Evolutionary conservation across 768 basidiomycete genomes (phyloP), one percentile per base, ranked within the genome.

Genomic region (Gelatoporia subvermispora): DNA sequence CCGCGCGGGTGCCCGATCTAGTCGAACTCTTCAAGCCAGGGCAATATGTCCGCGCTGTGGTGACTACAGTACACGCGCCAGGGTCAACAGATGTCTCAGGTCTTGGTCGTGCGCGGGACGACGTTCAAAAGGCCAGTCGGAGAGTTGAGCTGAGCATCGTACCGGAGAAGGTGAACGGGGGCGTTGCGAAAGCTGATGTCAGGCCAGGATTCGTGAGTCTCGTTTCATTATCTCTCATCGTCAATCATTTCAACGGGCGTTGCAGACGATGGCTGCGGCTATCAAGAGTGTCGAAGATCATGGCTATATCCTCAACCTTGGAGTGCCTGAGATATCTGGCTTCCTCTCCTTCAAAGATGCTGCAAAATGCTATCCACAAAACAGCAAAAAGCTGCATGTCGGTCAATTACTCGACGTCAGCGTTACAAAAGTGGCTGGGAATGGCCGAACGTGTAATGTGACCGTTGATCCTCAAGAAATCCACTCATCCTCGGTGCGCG

Each of bases 211-310:
- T 83, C 64, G 90, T 88, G 65, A 68, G 89, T 83, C 5, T n/a
- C n/a, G n/a, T n/a, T 34, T 24, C 35, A 15, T 34, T 52, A 34
- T 41, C 43, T 49, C 8, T 47, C 13, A 9, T 34, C 9, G 15
- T 24, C 9, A 45, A 17, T 43, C 40, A 9, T 22, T 25, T 11
- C 28, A 36, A 39, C 3, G 50, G 23, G 45, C 45, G 39, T 46
- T 40, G 17, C 60, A 94, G 92, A 82, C 82, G 18, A 60, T 96
- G 39, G 78, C 84, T 0, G 88, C 82, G 11, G 79, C 84, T 28
- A 75, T 95, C 43, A 84, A 83, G 67, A 90, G 85, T 58, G 71
- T 88, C 16, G 96, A 99, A 69, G 96, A 98, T 60, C 91, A 96
- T 64, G 94, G 96, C 1, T 97, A 95, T 68, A 79, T 85, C 48